phyloP scores from a whole-genome alignment of 208 protist genomes.

The Wallacemonas sp. region DNA sequence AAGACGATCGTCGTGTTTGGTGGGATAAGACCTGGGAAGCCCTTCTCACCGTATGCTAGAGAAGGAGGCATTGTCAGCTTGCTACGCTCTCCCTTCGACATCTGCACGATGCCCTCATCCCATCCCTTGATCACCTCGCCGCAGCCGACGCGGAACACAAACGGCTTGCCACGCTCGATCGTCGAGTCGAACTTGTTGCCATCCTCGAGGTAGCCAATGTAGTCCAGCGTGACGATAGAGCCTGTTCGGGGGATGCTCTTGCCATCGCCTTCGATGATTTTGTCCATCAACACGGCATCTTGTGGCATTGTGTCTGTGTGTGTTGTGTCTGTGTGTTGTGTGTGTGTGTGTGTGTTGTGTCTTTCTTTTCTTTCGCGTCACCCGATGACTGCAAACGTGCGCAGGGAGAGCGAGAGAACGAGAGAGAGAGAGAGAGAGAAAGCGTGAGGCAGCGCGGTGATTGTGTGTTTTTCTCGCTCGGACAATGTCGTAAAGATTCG shows the following conservation, averaged over 20 bases:
- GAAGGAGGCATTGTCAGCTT: slow-evolving; percentile 90
- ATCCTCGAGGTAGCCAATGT: slow-evolving; percentile 81
- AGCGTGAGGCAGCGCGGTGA: too few species aligned
- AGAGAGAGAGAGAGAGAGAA: not conserved
- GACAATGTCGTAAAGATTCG: too few species aligned
- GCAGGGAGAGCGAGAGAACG: slow-evolving; percentile 1
- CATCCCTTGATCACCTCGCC: slow-evolving; percentile 94
- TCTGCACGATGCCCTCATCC: slow-evolving; percentile 94
- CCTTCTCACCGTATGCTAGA: slow-evolving; percentile 83
- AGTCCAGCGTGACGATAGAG: slow-evolving; percentile 89
- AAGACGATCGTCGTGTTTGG: slow-evolving; percentile 89
- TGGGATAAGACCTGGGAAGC: slow-evolving; percentile 90
- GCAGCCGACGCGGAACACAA: slow-evolving; percentile 90
- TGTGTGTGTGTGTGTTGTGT: not conserved
- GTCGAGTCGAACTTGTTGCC: slow-evolving; percentile 90
- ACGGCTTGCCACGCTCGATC: slow-evolving; percentile 84
- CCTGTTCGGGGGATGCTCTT: slow-evolving; percentile 86
- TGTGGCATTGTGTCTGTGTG: slow-evolving; percentile 50
- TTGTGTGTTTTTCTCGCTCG: too few species aligned
- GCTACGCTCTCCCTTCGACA: slow-evolving; percentile 92
- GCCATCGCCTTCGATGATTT: slow-evolving; percentile 92
- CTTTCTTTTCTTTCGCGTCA: not conserved
- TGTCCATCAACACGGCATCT: slow-evolving; percentile 87
- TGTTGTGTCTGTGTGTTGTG: slow-evolving; percentile 8
- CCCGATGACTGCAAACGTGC: not conserved